Percentiles rank a stretch among this genome's conserved stretches.
Evolutionary conservation across 2,329 filamentous ascomycete species (phyloP).

Genomic region (Pestalotiopsis sp.): DNA sequence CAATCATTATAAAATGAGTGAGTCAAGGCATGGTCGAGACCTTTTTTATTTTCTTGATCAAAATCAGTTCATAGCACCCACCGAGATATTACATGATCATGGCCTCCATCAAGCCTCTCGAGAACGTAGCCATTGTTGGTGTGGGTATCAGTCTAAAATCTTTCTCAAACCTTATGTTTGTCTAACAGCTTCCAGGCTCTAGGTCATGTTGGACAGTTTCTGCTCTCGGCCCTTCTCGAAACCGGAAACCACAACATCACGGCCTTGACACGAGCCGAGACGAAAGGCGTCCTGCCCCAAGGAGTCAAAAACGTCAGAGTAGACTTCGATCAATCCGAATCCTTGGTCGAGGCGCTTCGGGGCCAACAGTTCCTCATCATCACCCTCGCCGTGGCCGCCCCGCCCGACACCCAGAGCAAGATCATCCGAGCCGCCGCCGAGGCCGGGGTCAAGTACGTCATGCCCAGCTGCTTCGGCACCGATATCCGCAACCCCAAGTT

Average conservation of each 20-base stretch:
- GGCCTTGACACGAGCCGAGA: constrained; percentile 45
- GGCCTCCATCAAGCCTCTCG: constrained; percentile 36
- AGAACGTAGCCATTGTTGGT: constrained; percentile 49
- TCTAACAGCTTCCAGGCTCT: constrained; percentile 13
- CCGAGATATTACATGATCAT: background rate
- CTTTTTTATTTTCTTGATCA: background rate
- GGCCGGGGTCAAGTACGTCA: constrained; percentile 53
- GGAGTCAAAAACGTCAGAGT: constrained; percentile 37
- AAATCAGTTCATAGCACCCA: background rate
- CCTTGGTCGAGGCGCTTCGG: constrained; percentile 46
- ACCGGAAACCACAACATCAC: constrained; percentile 50
- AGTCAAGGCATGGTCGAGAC: background rate
- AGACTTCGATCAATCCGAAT: background rate
- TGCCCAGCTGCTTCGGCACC: constrained; percentile 50
- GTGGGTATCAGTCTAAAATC: constrained; percentile 35
- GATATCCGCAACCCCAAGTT: constrained; percentile 39
- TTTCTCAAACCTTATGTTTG: background rate
- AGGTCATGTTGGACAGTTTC: background rate
- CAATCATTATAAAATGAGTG: background rate
- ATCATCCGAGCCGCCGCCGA: constrained; percentile 53
- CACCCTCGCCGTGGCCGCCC: constrained; percentile 44
- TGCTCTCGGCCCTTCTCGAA: constrained; percentile 35
- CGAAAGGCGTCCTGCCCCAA: constrained; percentile 40
- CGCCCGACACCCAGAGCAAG: constrained; percentile 45
- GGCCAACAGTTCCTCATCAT: constrained; percentile 58